Evolutionary conservation across 805 yeast genomes (phyloP), one percentile per base, ranked within the genome.

Genomic region (Ogataea saltuana): DNA sequence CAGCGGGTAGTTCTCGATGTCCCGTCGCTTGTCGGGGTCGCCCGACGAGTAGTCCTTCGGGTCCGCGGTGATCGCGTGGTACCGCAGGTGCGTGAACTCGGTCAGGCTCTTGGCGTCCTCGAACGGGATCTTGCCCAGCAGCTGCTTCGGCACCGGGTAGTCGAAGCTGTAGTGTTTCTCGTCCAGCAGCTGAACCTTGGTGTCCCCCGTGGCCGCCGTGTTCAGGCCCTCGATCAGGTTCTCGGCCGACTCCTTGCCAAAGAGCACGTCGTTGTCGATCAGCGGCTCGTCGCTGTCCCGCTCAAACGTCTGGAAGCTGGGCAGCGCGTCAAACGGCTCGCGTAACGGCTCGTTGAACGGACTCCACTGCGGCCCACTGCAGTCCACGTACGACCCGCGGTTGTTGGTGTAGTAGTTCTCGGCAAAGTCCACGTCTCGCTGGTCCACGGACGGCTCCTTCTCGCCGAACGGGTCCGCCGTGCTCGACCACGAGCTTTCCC

Each of bases 11-110:
- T 59, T 56, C 20, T 56, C 59, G 28, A 63, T 56, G 44, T 58
- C 56, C 11, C 43, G 42, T 17, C 41, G 45, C 15, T 48, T 37
- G 16, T 80, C 79, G 64, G 83, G 85, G 54, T 80, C 76, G 48
- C 75, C 76, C 4, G 59, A 54, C 16, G 66, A 69, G 59, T 84
- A 86, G 50, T 83, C 80, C 21, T 80, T 75, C 0, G 97, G 97
- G 49, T 91, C 96, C 59, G 96, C 84, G 1, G 98, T 91, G 9
- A 86, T 88, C 1, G 96, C 97, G 47, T 91, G 87, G 64, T 91
- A 91, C 60, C 98, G 76, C 83, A 91, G 77, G 58, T 84, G 87
- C 12, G 80, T 78, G 73, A 84, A 85, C 82, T 69, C 71, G 55
- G 71, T 49, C 50, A 62, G 40, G 29, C 54, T 39, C 16, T 46